Conservation (phyloP, 257 asterid genomes). For the Prunella vulgaris region DNA sequence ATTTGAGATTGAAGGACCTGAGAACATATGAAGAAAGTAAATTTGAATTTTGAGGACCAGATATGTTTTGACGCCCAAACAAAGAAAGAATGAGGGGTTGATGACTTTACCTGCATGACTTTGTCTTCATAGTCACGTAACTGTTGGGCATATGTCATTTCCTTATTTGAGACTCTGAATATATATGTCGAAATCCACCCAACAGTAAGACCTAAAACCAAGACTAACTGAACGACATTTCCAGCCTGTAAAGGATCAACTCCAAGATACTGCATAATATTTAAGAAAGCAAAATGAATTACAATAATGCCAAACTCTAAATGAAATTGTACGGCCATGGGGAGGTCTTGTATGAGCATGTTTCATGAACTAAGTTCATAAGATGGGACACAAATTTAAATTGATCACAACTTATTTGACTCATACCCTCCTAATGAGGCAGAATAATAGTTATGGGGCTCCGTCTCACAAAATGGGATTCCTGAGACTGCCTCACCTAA, state of each 20-base stretch:
- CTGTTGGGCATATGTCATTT: conserved; percentile 95
- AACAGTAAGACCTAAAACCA: conserved; percentile 82
- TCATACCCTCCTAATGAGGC: not conserved
- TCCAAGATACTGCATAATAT: conserved; percentile 60
- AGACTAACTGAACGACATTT: conserved; percentile 82
- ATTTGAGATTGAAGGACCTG: not conserved
- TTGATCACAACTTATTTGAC: not conserved
- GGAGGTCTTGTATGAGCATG: not conserved
- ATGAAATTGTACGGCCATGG: not conserved
- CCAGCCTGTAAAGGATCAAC: conserved; percentile 93
- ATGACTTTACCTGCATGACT: conserved; percentile 77
- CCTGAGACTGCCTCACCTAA: not conserved
- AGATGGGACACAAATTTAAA: not conserved
- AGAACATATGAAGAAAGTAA: not conserved
- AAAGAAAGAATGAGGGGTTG: not conserved
- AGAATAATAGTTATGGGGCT: not conserved
- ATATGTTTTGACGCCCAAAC: not conserved
- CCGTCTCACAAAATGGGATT: not conserved
- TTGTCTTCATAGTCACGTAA: conserved; percentile 86
- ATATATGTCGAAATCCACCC: conserved; percentile 98
- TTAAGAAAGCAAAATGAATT: conserved; percentile 16
- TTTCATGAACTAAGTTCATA: not conserved
- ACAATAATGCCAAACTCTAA: not conserved
- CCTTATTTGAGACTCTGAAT: conserved; percentile 91
- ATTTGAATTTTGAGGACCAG: not conserved